Evolutionary conservation across 208 protist species (phyloP), one percentile per base, ranked within the genome.

Genomic region (Trypanosoma avium): DNA sequence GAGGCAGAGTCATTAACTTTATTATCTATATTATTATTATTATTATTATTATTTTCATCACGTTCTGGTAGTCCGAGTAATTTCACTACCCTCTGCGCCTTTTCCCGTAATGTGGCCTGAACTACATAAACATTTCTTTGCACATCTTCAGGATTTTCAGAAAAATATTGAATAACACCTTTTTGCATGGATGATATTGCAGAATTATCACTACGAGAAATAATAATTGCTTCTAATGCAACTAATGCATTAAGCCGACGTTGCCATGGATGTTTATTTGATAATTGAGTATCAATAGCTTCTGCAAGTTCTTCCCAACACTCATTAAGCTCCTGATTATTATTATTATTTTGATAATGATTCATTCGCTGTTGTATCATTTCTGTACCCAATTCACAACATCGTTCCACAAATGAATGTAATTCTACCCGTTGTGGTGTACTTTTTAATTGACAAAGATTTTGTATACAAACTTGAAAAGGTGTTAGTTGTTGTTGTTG

Each of bases 171-270:
- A 24, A 52, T 35, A 22, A 73, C 58, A 22, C 17, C 35, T 42
- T 67, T 32, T 13, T 45, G 46, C 59, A 67, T 63, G 30, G 48
- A 26, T 30, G 55, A 36, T 15, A 48, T 42, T 13, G n/a, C 55
- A 13, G 66, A 46, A 5, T 67, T 57, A 30, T 45, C 54, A 38
- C 33, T 30, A 13, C 64, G 67, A 56, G 52, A 8, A 13, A 48
- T 38, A 13, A 88, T 57, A 36, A 81, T 22, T 21, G 71, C 81
- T 67, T 91, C 84, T 22, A 88, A 33, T 17, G 58, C 67, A 3
- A 49, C 48, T 30, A 91, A 61, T 13, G 70, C 70, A 65, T 91
- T 91, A 2, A 88, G 58, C 0, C 81, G 75, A 8, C 64, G 56
- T 54, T 84, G 80, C 81, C 81, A 91, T 7, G 75, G 57, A 35